Base-by-base conservation (phyloP, 345 rosid genomes). In the Citrus glauca region DNA sequence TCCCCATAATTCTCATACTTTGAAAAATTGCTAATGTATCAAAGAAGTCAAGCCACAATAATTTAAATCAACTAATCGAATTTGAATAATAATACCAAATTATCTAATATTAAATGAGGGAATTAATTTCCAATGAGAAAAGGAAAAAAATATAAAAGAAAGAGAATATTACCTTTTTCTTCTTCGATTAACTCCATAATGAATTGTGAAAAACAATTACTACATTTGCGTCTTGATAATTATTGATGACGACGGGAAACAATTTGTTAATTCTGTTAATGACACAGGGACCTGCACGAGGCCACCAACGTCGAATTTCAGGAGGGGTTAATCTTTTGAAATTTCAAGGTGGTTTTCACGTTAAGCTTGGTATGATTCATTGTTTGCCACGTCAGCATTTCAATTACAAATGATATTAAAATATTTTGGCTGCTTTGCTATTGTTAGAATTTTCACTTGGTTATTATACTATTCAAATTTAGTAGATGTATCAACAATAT, bases 381-480 rank as follows among this genome's bases (percentile, higher is more conserved):
- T 16, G 33, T 66, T 66, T 66, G 71, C 78, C 71, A 76, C 24
- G 55, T 75, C 78, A 53, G 56, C 57, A 27, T 61, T 40, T 57
- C n/a, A 40, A n/a, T 5, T 45, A 6, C 19, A 2, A 6, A 17
- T 60, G 40, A 7, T 5, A 32, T 17, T n/a, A 53, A 16, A 5
- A 38, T 72, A 33, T 35, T 25, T 60, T 33, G 9, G 45, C 7
- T 48, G 7, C 13, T 33, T 45, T 33, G 2, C 16, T 20, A 66
- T 33, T 35, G n/a, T 33, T 66, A 66, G 70, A 66, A 9, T 66
- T 66, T 66, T 66, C 17, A 22, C 45, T 7, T 4, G 28, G 27
- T 57, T 20, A 57, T 19, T 7, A 22, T 50, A 4, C 10, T 8
- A 38, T 38, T 38, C 0, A 9, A 38, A 7, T 38, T 53, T 53